Evolutionary conservation across 176 grass and related monocot species (phyloP).

Genomic region (Otatea glauca): DNA sequence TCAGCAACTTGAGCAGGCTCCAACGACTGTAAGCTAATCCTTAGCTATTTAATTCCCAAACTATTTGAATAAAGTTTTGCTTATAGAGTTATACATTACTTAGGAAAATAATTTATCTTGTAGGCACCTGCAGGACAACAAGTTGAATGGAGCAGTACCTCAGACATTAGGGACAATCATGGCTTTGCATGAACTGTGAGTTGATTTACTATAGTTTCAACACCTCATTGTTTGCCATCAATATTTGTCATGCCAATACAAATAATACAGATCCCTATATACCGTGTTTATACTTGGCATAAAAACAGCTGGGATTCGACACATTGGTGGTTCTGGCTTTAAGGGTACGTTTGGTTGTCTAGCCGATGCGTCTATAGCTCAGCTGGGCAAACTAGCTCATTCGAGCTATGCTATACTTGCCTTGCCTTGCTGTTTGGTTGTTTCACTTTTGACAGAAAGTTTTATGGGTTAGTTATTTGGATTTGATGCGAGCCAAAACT

Average conservation of each 20-base stretch:
- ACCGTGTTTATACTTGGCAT: neutral
- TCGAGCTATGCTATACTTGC: too few relatives aligned
- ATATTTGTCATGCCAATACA: constrained; percentile 19
- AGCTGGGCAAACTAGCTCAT: too few relatives aligned
- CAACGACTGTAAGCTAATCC: constrained; percentile 60
- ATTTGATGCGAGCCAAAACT: too few relatives aligned
- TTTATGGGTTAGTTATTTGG: too few relatives aligned
- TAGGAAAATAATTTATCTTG: constrained; percentile 39
- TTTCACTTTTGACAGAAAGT: too few relatives aligned
- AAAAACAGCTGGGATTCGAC: neutral
- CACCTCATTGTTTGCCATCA: neutral
- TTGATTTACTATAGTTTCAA: constrained; percentile 37
- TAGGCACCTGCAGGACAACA: constrained; percentile 86
- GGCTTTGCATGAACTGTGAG: constrained; percentile 73
- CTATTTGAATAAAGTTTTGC: neutral
- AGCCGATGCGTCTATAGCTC: too few relatives aligned
- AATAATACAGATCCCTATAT: neutral
- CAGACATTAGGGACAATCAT: constrained; percentile 53
- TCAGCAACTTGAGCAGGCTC: constrained; percentile 61
- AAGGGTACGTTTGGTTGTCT: too few relatives aligned
- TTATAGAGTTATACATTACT: neutral
- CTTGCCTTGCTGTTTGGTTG: too few relatives aligned
- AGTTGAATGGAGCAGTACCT: constrained; percentile 67
- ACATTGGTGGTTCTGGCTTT: neutral
- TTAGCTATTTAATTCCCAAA: constrained; percentile 11